Percentiles rank a stretch among this genome's conserved stretches.
These are phyloP conservation scores for Alnus glutinosa DNA, from an alignment of 306 rosid genomes.

Conservation along the genomic window DNA sequence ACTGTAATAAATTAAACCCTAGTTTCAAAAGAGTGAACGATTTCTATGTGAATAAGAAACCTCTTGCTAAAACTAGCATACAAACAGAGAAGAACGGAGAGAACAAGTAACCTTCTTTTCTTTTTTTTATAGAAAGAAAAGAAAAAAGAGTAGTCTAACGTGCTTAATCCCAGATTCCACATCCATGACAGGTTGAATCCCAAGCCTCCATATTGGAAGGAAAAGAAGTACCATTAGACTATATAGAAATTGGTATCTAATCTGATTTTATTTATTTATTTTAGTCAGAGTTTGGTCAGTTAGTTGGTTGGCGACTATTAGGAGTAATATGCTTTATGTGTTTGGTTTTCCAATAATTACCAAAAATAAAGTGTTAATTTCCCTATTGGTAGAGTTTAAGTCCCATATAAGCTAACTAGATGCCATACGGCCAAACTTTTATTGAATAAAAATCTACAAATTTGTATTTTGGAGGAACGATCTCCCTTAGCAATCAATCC, in stretches of 20 bases:
- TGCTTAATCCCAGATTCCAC: too few relatives aligned
- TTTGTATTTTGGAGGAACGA: background rate
- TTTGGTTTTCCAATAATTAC: background rate
- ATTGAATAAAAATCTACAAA: background rate
- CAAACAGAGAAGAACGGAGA: too few relatives aligned
- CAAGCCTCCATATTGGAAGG: background rate
- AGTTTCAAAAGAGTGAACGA: too few relatives aligned
- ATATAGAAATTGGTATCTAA: background rate
- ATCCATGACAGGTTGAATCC: background rate
- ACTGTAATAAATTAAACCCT: background rate
- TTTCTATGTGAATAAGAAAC: too few relatives aligned
- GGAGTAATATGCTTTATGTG: background rate
- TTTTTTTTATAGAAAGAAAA: too few relatives aligned
- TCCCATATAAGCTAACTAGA: background rate
- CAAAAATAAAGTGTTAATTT: background rate
- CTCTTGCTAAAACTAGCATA: too few relatives aligned
- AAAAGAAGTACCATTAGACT: background rate
- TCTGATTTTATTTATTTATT: too few relatives aligned
- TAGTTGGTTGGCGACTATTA: background rate
- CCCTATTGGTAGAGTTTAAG: background rate
- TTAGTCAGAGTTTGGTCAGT: background rate
- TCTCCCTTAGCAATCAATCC: background rate
- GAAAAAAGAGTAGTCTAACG: too few relatives aligned
- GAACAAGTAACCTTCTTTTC: too few relatives aligned
- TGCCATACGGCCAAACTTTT: background rate